These are phyloP conservation scores for Trichaptum fuscoviolaceum DNA, from an alignment of 768 basidiomycete genomes.

Conservation along the genomic window DNA sequence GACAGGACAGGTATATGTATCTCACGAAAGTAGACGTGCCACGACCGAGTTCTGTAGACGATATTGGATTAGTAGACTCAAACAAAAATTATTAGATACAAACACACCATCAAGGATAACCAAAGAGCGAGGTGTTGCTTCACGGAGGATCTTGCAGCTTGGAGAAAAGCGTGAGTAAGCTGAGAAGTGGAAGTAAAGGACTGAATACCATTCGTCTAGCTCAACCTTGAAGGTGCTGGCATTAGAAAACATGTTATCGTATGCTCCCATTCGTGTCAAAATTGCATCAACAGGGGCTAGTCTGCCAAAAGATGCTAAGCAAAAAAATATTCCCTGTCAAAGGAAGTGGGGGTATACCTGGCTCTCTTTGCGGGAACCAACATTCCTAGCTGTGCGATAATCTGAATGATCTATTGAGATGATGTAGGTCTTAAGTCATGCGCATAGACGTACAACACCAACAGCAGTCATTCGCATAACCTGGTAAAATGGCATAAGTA, in stretches of 20 bases:
- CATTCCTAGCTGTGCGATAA: conserved; percentile 96
- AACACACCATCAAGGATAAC: conserved; percentile 88
- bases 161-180: conserved; percentile 2
- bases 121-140: conserved; percentile 89
- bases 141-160: conserved; percentile 88
- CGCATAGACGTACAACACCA: conserved; percentile 60
- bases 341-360: conserved; percentile 37
- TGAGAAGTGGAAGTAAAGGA: background rate
- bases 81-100: conserved; percentile 5
- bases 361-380: conserved; percentile 84
- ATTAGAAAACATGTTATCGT: conserved; percentile 94
- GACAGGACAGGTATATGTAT: background rate
- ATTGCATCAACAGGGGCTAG: conserved; percentile 89
- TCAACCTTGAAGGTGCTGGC: conserved; percentile 98
- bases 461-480: conserved; percentile 95
- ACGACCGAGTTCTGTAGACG: conserved; percentile 74
- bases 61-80: background rate
- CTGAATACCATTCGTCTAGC: conserved; percentile 84
- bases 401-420: conserved; percentile 35
- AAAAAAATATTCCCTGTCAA: conserved; percentile 2
- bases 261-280: conserved; percentile 96
- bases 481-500: conserved; percentile 26
- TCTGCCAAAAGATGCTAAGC: conserved; percentile 31
- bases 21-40: conserved; percentile 91
- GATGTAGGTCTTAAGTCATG: background rate